Percentiles rank a stretch among this genome's conserved stretches.
These are phyloP conservation scores for Sporothrix luriei DNA, from an alignment of 2,329 filamentous ascomycete genomes.

Conservation along the genomic window DNA sequence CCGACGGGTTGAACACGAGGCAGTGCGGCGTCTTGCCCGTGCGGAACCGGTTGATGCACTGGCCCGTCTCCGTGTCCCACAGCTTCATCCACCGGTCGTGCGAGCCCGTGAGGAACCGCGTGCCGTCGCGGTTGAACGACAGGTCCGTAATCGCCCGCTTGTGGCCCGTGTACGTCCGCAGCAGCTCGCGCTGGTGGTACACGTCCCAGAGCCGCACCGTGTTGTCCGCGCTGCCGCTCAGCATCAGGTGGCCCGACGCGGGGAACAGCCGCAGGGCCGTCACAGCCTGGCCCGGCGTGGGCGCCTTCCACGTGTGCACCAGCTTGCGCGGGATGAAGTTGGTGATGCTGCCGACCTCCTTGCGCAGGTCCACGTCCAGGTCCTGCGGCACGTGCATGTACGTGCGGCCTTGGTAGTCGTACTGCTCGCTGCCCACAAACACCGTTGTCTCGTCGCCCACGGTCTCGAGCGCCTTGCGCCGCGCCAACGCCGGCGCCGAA, in stretches of 20 bases:
- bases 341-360: constrained; percentile 76
- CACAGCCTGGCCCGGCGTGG: constrained; percentile 63
- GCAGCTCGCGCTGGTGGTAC: constrained; percentile 83
- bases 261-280: constrained; percentile 91
- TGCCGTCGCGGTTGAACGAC: constrained; percentile 80
- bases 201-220: constrained; percentile 95
- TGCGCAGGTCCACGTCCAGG: constrained; percentile 79
- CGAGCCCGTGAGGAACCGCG: constrained; percentile 84
- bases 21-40: constrained; percentile 96
- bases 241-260: constrained; percentile 78
- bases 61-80: constrained; percentile 95
- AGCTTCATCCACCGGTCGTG: constrained; percentile 97
- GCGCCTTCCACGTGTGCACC: constrained; percentile 84
- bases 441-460: constrained; percentile 75
- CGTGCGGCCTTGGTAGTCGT: constrained; percentile 92
- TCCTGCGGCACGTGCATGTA: constrained; percentile 96
- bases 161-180: constrained; percentile 91
- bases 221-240: constrained; percentile 86
- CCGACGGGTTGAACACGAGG: constrained; percentile 84
- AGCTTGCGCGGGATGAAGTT: constrained; percentile 96
- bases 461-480: constrained; percentile 61
- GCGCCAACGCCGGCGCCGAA: constrained; percentile 56
- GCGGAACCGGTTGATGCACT: constrained; percentile 83
- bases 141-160: constrained; percentile 87
- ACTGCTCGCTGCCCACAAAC: constrained; percentile 80